Conservation (phyloP, 768 basidiomycete genomes). For the Auricularia auricula-judae region DNA sequence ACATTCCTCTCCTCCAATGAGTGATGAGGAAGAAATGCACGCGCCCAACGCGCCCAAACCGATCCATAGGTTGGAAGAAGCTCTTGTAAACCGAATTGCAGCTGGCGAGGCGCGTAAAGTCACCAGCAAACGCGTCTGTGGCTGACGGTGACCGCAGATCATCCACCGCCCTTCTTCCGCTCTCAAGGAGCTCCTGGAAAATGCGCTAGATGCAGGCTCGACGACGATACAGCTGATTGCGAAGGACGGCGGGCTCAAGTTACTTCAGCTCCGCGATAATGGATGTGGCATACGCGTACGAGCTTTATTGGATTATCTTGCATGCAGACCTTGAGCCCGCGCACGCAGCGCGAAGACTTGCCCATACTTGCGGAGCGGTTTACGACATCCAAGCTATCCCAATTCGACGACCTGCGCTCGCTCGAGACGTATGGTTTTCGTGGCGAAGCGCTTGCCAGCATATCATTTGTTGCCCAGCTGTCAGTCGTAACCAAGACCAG, state of each 20-base stretch:
- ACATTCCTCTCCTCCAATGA: too few species aligned
- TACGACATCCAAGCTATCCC: constrained; percentile 85
- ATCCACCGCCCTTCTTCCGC: constrained; percentile 89
- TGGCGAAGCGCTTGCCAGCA: constrained; percentile 92
- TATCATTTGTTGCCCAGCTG: constrained; percentile 87
- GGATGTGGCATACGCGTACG: constrained; percentile 87
- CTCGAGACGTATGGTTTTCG: constrained; percentile 92
- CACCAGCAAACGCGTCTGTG: constrained; percentile 17
- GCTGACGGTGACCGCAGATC: constrained; percentile 38
- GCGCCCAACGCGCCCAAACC: constrained; percentile 35
- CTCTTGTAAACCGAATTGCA: constrained; percentile 85
- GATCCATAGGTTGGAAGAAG: constrained; percentile 68
- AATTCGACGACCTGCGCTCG: constrained; percentile 75
- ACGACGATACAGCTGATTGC: constrained; percentile 68
- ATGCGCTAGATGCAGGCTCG: constrained; percentile 86
- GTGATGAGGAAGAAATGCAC: neutral
- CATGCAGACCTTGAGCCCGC: neutral
- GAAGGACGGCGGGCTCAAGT: constrained; percentile 92
- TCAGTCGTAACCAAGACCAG: constrained; percentile 86
- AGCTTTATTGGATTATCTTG: constrained; percentile 1
- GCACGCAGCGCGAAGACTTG: constrained; percentile 66
- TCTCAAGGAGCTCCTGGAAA: constrained; percentile 92
- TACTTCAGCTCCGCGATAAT: constrained; percentile 94
- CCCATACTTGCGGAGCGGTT: constrained; percentile 89
- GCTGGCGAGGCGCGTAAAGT: constrained; percentile 35